phyloP scores from a whole-genome alignment of 805 yeast genomes.

The Wickerhamomyces chaumierensis region DNA sequence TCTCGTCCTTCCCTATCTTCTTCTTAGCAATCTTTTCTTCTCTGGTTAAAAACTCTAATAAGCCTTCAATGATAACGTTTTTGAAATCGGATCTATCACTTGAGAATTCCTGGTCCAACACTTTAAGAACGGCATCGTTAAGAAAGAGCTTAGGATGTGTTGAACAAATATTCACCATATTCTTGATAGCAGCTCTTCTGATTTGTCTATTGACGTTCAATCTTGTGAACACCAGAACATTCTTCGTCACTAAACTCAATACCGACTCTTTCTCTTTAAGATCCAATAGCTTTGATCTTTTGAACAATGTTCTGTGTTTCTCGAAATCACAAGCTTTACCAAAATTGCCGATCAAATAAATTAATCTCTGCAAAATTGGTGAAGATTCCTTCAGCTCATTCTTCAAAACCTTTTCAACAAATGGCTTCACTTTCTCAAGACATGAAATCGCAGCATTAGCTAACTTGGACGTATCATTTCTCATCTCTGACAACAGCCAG shows the following conservation, averaged over 20 bases:
- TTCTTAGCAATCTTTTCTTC: conserved; percentile 40
- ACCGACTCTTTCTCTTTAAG: conserved; percentile 42
- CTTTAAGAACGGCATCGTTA: conserved; percentile 37
- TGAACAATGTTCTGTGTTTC: conserved; percentile 27
- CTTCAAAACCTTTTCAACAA: conserved; percentile 20
- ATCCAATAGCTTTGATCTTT: conserved; percentile 25
- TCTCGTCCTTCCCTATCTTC: conserved; percentile 27
- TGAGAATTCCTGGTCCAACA: conserved; percentile 40
- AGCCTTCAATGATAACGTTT: conserved; percentile 42
- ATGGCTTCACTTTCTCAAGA: conserved; percentile 38
- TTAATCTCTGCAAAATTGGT: conserved; percentile 39
- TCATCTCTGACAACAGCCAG: conserved; percentile 41
- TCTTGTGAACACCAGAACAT: conserved; percentile 43
- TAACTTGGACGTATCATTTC: conserved; percentile 34
- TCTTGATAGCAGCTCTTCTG: conserved; percentile 42
- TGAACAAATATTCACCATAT: conserved; percentile 46
- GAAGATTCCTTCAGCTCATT: conserved; percentile 24
- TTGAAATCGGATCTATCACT: conserved; percentile 29
- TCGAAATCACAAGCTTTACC: conserved; percentile 63
- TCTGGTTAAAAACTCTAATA: conserved; percentile 42
- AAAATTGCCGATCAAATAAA: conserved; percentile 58
- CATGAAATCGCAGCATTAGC: conserved; percentile 58
- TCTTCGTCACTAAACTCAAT: conserved; percentile 45
- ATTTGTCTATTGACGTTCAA: conserved; percentile 21
- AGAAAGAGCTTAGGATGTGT: conserved; percentile 58